Evolutionary conservation across 108 stramenopile genomes (phyloP).

Genomic region (Cyclotella baltica): DNA sequence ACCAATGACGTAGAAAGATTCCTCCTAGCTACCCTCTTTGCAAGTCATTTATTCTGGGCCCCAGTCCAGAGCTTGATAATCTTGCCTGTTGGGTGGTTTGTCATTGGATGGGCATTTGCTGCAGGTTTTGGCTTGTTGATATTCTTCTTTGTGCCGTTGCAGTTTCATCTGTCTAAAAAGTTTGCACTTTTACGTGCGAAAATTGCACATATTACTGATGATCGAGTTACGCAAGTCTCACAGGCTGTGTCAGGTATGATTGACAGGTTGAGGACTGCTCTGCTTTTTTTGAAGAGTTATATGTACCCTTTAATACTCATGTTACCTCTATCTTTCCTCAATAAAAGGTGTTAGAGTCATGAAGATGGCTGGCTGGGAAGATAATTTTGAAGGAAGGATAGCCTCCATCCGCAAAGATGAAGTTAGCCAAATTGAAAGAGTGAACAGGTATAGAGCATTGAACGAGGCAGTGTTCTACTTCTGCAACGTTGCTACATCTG

Average conservation of each 20-base stretch:
- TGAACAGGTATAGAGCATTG: slow-evolving; percentile 67
- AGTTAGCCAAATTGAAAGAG: slow-evolving; percentile 67
- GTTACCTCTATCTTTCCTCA: too few relatives aligned
- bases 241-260: slow-evolving; percentile 77
- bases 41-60: slow-evolving; percentile 78
- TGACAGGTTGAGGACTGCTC: too few relatives aligned
- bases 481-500: slow-evolving; percentile 56
- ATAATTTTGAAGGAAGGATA: slow-evolving; percentile 75
- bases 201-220: slow-evolving; percentile 89
- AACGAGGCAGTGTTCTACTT: slow-evolving; percentile 87
- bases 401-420: slow-evolving; percentile 66
- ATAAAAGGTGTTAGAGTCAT: slow-evolving; percentile 77
- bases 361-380: slow-evolving; percentile 89
- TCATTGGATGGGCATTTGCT: slow-evolving; percentile 87
- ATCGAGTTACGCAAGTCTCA: slow-evolving; percentile 84
- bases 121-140: slow-evolving; percentile 83
- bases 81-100: slow-evolving; percentile 65
- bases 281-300: too few relatives aligned
- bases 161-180: slow-evolving; percentile 67
- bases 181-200: slow-evolving; percentile 78
- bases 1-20: slow-evolving; percentile 95
- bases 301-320: too few relatives aligned
- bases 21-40: slow-evolving; percentile 72
- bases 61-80: slow-evolving; percentile 88
- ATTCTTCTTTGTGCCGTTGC: slow-evolving; percentile 85